phyloP scores from a whole-genome alignment of 2,329 filamentous ascomycete species.

The Ceratocystis colombiana region DNA sequence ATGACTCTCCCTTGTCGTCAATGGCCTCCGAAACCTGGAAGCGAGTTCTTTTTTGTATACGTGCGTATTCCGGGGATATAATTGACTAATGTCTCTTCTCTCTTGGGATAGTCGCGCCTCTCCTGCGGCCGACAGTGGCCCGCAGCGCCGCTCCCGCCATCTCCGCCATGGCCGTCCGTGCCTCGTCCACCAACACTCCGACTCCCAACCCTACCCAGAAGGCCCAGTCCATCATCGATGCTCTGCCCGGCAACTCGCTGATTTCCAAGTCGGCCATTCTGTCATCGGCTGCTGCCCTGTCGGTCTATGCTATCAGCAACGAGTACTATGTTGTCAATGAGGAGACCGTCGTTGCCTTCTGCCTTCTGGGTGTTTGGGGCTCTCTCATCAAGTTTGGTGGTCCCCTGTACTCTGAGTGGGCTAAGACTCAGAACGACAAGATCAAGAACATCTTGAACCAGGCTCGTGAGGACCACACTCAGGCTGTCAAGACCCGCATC shows the following conservation, averaged over 20 bases:
- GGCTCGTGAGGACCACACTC: constrained; percentile 86
- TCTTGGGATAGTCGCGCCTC: constrained; percentile 61
- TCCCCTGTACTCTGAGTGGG: constrained; percentile 87
- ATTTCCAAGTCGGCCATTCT: constrained; percentile 96
- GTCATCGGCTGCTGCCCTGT: constrained; percentile 80
- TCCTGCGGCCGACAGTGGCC: constrained; percentile 73
- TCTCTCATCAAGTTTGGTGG: constrained; percentile 89
- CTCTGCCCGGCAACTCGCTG: constrained; percentile 82
- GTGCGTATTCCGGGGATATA: neutral
- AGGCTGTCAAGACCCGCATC: constrained; percentile 90
- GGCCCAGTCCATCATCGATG: constrained; percentile 88
- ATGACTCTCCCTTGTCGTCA: neutral
- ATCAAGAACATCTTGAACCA: constrained; percentile 92
- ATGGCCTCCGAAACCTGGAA: neutral
- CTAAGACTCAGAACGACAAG: constrained; percentile 76
- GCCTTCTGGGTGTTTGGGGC: constrained; percentile 84
- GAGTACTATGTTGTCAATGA: constrained; percentile 99
- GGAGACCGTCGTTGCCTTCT: constrained; percentile 90
- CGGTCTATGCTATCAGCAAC: constrained; percentile 93
- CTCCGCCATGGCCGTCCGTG: constrained; percentile 51
- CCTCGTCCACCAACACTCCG: constrained; percentile 56
- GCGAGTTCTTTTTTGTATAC: neutral
- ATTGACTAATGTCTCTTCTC: constrained; percentile 19
- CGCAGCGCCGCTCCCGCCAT: constrained; percentile 65
- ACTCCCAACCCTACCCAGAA: constrained; percentile 91